Evolutionary conservation across 371 early-diverging fungal genomes (phyloP).

Genomic region (Mucor piriformis): DNA sequence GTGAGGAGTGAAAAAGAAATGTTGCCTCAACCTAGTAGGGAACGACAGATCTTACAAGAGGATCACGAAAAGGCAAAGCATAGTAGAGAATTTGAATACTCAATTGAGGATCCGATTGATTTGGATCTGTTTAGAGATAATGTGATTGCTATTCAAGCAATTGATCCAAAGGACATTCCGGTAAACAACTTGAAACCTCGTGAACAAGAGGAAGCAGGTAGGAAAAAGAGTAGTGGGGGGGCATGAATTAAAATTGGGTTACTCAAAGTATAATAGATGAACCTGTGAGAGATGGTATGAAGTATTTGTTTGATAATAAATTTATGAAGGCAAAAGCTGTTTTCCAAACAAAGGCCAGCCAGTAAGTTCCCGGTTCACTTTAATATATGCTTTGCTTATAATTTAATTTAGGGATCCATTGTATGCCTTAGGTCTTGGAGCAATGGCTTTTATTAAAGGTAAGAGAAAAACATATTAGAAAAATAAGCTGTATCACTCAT

Average conservation of each 20-base stretch:
- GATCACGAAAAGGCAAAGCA: conserved; percentile 18
- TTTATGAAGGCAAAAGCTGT: conserved; percentile 54
- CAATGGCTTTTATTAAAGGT: conserved; percentile 56
- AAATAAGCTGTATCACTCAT: not conserved
- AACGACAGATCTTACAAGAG: conserved; percentile 9
- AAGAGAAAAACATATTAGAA: not conserved
- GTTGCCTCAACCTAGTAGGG: not conserved
- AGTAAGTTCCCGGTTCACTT: conserved; percentile 29
- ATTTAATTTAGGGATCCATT: conserved; percentile 44
- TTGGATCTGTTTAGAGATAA: conserved; percentile 47
- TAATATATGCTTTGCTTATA: no score
- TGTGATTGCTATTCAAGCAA: conserved; percentile 37
- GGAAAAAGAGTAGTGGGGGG: not conserved
- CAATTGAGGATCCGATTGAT: conserved; percentile 45
- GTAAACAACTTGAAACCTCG: conserved; percentile 51
- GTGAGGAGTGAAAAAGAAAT: not conserved
- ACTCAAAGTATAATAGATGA: conserved; percentile 28
- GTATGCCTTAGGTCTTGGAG: conserved; percentile 49
- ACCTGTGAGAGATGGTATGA: conserved; percentile 46
- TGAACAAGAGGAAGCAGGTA: conserved; percentile 60
- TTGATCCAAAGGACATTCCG: conserved; percentile 45
- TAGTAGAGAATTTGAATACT: conserved; percentile 26
- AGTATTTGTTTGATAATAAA: conserved; percentile 48
- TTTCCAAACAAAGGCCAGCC: conserved; percentile 43
- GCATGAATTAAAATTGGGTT: not conserved